Evolutionary conservation across 768 basidiomycete genomes (phyloP).

Genomic region (Suillus sp.): DNA sequence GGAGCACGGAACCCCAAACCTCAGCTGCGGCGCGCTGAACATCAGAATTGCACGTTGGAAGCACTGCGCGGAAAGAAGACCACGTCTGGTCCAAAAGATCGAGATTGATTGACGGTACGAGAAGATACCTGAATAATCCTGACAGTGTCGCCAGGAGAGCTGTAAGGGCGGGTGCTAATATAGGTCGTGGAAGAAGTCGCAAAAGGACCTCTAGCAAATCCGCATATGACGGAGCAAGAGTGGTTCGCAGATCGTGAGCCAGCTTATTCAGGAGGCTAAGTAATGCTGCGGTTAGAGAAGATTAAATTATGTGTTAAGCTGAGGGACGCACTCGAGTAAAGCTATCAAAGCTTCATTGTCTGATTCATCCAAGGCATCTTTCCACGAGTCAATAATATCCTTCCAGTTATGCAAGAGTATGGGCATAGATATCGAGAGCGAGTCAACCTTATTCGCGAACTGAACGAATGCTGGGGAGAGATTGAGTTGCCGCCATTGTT

Average conservation of each 20-base stretch:
- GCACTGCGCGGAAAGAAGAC: slow-evolving; percentile 47
- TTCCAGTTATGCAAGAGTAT: slow-evolving; percentile 80
- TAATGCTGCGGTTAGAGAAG: slow-evolving; percentile 15
- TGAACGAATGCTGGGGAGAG: slow-evolving; percentile 72
- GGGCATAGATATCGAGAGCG: slow-evolving; percentile 74
- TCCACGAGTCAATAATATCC: slow-evolving; percentile 68
- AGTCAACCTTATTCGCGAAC: slow-evolving; percentile 63
- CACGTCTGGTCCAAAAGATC: slow-evolving; percentile 63
- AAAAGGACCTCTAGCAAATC: slow-evolving; percentile 59
- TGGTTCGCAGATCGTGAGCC: slow-evolving; percentile 78
- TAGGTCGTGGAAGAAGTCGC: slow-evolving; percentile 54
- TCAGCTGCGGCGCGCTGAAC: slow-evolving; percentile 80
- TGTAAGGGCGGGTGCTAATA: slow-evolving; percentile 62
- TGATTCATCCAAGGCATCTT: slow-evolving; percentile 52
- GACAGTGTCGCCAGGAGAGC: slow-evolving; percentile 69
- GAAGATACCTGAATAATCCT: slow-evolving; percentile 68
- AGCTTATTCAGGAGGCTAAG: slow-evolving; percentile 76
- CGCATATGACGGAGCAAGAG: slow-evolving; percentile 63
- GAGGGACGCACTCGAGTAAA: slow-evolving; percentile 68
- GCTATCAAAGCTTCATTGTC: slow-evolving; percentile 75
- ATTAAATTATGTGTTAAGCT: slow-evolving; percentile 5
- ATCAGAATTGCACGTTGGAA: slow-evolving; percentile 67
- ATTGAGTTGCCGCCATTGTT: slow-evolving; percentile 80
- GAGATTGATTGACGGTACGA: slow-evolving; percentile 60
- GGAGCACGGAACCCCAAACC: slow-evolving; percentile 80